Evolutionary conservation across 176 grass and related monocot genomes (phyloP), one percentile per base, ranked within the genome.

Genomic region (Secale cereale): DNA sequence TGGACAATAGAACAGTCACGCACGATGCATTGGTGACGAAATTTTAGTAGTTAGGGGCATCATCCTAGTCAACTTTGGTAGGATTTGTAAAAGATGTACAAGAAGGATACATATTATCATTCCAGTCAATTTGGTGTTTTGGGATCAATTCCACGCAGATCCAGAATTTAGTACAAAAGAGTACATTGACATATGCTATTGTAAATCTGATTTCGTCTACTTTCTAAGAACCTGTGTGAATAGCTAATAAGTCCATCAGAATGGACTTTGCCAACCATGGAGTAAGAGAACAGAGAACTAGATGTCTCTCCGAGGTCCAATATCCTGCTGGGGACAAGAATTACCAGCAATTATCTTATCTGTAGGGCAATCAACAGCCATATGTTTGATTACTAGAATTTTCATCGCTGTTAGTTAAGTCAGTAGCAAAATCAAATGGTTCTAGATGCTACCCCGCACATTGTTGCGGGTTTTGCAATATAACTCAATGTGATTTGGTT

Each of bases 171-270:
- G 56, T 63, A 12, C 25, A 10, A 40, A 40, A 40, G 39, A 40
- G 39, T 3, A 33, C 32, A 4, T 33, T 63, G 36, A 36, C 9
- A 78, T 62, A 35, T 61, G 36, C 10, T 40, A 88, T 70, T 65
- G 19, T 33, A 64, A 73, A 73, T 14, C 56, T 78, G n/a, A 82
- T 31, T 31, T n/a, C 59, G 17, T 71, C n/a, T 73, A 84, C 31
- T 54, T 72, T 4, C 28, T 30, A 78, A 60, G 40, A 15, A 46
- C 59, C 59, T 3, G 6, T 26, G 27, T 17, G 17, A 85, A 76
- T 31, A 76, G 52, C 23, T 60, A 76, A 50, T 59, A 68, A 50
- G 32, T 61, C n/a, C 25, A 65, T 41, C 5, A 32, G 8, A 45
- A 45, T 1, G 1, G 41, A 45, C 41, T 13, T 12, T 14, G 41